Conservation (phyloP, 139 green algal genomes). For the Choricystis sp. region DNA sequence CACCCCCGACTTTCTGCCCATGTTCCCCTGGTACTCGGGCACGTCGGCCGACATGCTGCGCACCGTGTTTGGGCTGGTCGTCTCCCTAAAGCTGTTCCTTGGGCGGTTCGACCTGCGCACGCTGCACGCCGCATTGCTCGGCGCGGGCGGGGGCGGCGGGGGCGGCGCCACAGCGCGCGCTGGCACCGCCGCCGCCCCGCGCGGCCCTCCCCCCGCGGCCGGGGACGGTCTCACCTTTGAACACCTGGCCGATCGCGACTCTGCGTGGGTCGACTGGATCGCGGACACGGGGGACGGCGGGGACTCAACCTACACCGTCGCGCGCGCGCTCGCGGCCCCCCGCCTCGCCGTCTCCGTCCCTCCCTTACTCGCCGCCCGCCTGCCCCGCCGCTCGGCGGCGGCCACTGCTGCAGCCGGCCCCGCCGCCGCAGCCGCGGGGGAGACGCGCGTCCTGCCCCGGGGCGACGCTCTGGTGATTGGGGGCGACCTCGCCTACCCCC, state of each 20-base stretch:
- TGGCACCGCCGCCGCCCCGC: constrained; percentile 2
- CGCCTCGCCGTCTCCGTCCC: constrained; percentile 12
- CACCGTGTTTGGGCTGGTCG: constrained; percentile 61
- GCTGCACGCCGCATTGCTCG: constrained; percentile 39
- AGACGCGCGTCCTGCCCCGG: constrained; percentile 32
- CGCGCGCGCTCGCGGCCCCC: constrained; percentile 45
- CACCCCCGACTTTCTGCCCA: constrained; percentile 48
- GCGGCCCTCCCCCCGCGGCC: constrained; percentile 12
- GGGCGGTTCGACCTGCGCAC: constrained; percentile 78
- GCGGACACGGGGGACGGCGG: constrained; percentile 75
- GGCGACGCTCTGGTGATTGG: constrained; percentile 53
- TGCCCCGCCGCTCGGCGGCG: not conserved
- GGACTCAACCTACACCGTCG: constrained; percentile 68
- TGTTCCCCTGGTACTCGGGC: constrained; percentile 74
- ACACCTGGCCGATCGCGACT: constrained; percentile 31
- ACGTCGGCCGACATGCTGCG: constrained; percentile 75
- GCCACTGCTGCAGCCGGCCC: too few relatives aligned
- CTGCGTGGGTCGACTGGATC: constrained; percentile 74
- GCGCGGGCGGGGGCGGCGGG: not conserved
- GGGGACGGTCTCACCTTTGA: constrained; percentile 79
- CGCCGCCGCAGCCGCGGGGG: constrained; percentile 3
- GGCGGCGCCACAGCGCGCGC: not conserved
- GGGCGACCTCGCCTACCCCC: constrained; percentile 76
- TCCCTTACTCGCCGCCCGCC: not conserved
- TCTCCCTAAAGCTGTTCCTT: constrained; percentile 75